Conservation (phyloP, 2,329 filamentous ascomycete species). For the Aphanoascus verrucosus region DNA sequence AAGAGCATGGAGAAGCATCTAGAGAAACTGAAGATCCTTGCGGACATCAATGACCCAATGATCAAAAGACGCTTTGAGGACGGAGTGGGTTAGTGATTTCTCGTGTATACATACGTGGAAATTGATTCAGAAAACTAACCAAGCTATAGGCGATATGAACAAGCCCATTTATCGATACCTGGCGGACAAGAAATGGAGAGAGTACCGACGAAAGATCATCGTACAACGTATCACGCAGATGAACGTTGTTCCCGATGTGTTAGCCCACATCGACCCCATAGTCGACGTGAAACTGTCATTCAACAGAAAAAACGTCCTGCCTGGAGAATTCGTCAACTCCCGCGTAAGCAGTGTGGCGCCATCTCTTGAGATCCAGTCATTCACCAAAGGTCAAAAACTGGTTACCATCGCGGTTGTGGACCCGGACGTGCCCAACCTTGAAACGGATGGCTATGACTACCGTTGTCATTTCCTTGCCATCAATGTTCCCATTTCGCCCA, state of each 20-base stretch:
- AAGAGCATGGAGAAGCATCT: constrained; percentile 60
- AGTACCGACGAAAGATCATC: constrained; percentile 67
- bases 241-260: constrained; percentile 75
- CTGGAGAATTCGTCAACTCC: constrained; percentile 70
- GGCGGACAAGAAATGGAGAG: constrained; percentile 76
- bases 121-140: constrained; percentile 18
- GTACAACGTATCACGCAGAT: constrained; percentile 80
- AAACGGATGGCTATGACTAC: constrained; percentile 63
- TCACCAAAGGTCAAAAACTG: constrained; percentile 68
- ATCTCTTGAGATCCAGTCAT: constrained; percentile 71
- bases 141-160: constrained; percentile 68
- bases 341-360: constrained; percentile 61
- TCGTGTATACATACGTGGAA: neutral
- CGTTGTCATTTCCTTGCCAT: constrained; percentile 80
- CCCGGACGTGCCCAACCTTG: constrained; percentile 73
- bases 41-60: constrained; percentile 87
- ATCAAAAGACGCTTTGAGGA: constrained; percentile 94
- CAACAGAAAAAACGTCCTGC: constrained; percentile 55
- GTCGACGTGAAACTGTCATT: constrained; percentile 78
- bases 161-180: constrained; percentile 93
- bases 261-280: constrained; percentile 65
- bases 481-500: constrained; percentile 56
- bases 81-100: constrained; percentile 55
- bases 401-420: constrained; percentile 80
- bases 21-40: constrained; percentile 72